phyloP scores from a whole-genome alignment of 805 yeast genomes.

The Yarrowia bubula region DNA sequence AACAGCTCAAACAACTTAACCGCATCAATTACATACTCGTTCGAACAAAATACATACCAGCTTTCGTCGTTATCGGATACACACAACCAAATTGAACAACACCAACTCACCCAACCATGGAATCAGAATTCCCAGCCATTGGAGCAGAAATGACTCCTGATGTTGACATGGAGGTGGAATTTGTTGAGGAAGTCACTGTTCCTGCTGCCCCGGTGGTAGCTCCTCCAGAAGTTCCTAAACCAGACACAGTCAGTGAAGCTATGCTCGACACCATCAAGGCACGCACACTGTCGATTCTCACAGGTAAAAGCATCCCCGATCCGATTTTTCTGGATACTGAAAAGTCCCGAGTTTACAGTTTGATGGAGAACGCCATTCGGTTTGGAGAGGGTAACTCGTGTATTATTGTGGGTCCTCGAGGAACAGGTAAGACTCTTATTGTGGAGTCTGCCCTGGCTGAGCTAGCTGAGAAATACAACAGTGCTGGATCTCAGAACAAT shows the following conservation, averaged over 20 bases:
- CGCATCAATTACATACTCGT: too few species aligned
- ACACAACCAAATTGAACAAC: neutral
- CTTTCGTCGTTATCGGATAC: too few species aligned
- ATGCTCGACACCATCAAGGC: constrained; percentile 14
- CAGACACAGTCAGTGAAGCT: neutral
- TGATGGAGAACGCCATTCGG: constrained; percentile 63
- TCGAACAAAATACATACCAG: too few species aligned
- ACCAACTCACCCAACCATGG: neutral
- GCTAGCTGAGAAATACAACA: constrained; percentile 43
- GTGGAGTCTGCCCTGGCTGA: constrained; percentile 55
- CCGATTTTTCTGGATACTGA: constrained; percentile 42
- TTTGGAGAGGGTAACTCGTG: constrained; percentile 79
- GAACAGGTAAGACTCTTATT: constrained; percentile 69
- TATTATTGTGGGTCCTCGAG: constrained; percentile 74
- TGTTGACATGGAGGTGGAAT: constrained; percentile 5
- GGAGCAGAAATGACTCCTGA: neutral
- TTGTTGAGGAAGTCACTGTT: neutral
- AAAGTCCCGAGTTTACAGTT: constrained; percentile 51
- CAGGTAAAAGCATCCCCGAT: constrained; percentile 33
- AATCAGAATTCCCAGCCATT: constrained; percentile 19
- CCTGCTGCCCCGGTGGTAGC: neutral
- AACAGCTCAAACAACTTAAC: too few species aligned
- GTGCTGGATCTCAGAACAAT: constrained; percentile 40
- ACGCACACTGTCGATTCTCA: constrained; percentile 37
- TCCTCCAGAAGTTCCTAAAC: neutral